Evolutionary conservation across 768 basidiomycete genomes (phyloP), one percentile per base, ranked within the genome.

Genomic region (Leccinum subtestaceum): DNA sequence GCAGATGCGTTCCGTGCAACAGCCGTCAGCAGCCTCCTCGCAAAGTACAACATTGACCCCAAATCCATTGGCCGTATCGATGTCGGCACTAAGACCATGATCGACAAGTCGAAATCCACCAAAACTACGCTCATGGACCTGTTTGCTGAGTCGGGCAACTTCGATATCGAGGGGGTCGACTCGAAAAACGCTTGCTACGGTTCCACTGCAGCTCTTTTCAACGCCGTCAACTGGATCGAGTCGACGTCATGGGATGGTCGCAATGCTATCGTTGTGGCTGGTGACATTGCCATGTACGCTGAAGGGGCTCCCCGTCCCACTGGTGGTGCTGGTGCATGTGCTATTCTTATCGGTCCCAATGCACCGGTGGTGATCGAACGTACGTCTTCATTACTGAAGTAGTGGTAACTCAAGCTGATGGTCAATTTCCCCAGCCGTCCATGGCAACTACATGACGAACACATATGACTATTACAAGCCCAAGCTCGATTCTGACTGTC

Each of bases 401-500:
- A 47, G 46, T 55, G 15, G 17, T 56, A 43, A 46, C 45, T 10
- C 7, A n/a, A 31, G 36, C 19, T 70, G 52, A 66, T 49, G 15
- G 48, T 45, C 5, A 29, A 60, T 57, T 56, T 58, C 70, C 45
- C 9, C 72, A 98, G 96, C 96, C 66, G 83, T 94, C 64, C 97
- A 98, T 75, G 96, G 95, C 25, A 93, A 87, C 53, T 92, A 95
- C 80, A 98, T 98, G 91, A 89, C 89, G 61, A 96, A 99, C 80
- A 93, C 89, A 0, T 98, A 96, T 76, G 97, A 99, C 77, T 98
- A 98, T 76, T 99, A 97, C 88, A 99, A 99, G 80, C 97, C 97
- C 51, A 88, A 93, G 67, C 86, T 98, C 21, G 87, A 89, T 56
- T 95, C 93, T 21, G 93, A 95, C 74, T 96, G 95, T 74, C 97